Base-by-base conservation (phyloP, 2,329 filamentous ascomycete species). In the Colletotrichum sp. region DNA sequence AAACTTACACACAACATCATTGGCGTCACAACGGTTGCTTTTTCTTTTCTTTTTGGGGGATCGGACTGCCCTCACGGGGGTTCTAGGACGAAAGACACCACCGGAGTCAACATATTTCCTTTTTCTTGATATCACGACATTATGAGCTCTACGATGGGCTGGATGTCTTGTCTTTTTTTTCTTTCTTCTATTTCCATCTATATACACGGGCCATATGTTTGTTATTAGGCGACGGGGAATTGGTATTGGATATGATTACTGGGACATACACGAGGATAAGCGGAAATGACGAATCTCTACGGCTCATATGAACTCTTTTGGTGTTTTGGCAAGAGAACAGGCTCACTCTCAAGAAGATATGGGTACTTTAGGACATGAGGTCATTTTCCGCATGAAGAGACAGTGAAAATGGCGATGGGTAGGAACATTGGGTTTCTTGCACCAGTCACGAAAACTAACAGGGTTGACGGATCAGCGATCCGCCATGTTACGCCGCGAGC, bases 51-150 rank as follows among this genome's bases (percentile, higher is more conserved):
- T 30, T 22, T 60, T 56, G 8, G 9, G 27, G 28, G 34, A 52
- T 74, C 48, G 70, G 74, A 69, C 70, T 69, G 64, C 65, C 70
- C 70, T 55, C 15, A 8, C 61, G 52, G 56, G 73, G 73, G 73
- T 58, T 58, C 43, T 67, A 68, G 73, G 70, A 73, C 73, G 73
- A 75, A 43, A 28, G 22, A 52, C 15, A 7, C n/a, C 8, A 60
- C 55, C 25, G 55, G 34, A 27, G 13, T 15, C 36, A 39, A 52
- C 16, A 22, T 16, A 13, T 18, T 27, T 39, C 22, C 3, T 18
- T 18, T 55, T 73, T 48, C 15, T 65, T 61, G 56, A 65, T 58
- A 66, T 69, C 34, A 73, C 30, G 58, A 34, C 56, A 65, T n/a
- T 27, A 48, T 28, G 43, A 28, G 27, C 58, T 22, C 36, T 58